These are phyloP conservation scores for Stachybotrys echinatus DNA, from an alignment of 2,329 filamentous ascomycete species.

Conservation along the genomic window DNA sequence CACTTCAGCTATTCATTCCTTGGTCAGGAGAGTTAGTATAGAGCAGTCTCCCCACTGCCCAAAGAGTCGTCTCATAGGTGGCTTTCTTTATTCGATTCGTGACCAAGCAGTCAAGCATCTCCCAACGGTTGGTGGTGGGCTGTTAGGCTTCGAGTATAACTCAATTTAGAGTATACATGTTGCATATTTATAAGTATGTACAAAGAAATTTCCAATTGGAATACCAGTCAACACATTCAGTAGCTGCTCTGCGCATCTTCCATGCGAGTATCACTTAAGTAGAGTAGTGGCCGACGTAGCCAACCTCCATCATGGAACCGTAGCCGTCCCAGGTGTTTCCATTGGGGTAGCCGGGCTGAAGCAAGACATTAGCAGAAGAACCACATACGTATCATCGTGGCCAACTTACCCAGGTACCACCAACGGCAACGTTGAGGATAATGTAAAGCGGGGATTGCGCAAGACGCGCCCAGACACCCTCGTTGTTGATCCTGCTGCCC, in stretches of 20 bases:
- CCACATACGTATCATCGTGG: background rate
- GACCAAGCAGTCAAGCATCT: background rate
- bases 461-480: conserved; percentile 38
- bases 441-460: conserved; percentile 43
- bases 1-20: too few relatives aligned
- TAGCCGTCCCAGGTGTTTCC: conserved; percentile 2
- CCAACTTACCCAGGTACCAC: conserved; percentile 42
- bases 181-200: background rate
- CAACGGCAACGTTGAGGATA: conserved; percentile 48
- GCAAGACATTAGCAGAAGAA: background rate
- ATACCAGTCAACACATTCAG: too few relatives aligned
- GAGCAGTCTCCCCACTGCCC: too few relatives aligned
- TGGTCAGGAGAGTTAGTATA: too few relatives aligned
- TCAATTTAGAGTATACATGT: too few relatives aligned
- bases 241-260: background rate
- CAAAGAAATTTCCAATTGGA: too few relatives aligned
- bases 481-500: conserved; percentile 35
- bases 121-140: background rate
- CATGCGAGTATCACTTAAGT: background rate
- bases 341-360: background rate
- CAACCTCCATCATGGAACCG: conserved; percentile 16
- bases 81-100: too few relatives aligned
- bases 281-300: conserved; percentile 12
- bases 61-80: too few relatives aligned
- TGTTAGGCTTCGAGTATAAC: too few relatives aligned